Percentiles rank a stretch among this genome's conserved stretches.
Evolutionary conservation across 805 yeast species (phyloP).

Genomic region (Wickerhamomyces tratensis): DNA sequence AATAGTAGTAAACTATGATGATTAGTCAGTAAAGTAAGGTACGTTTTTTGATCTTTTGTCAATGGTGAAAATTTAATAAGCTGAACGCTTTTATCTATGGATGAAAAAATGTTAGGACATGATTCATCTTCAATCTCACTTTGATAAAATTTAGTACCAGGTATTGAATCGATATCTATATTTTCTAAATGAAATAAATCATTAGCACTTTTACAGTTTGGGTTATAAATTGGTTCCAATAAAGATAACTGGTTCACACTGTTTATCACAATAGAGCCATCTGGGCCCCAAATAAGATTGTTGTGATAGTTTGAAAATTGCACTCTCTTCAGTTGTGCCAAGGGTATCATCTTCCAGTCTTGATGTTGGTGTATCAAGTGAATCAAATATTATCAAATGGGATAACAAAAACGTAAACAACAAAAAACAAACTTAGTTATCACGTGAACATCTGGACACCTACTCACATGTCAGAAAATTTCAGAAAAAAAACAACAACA

Average conservation of each 20-base stretch:
- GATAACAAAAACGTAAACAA: too few relatives aligned
- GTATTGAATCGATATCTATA: constrained; percentile 7
- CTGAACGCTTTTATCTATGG: constrained; percentile 5
- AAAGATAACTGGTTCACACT: constrained; percentile 11
- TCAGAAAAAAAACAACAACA: too few relatives aligned
- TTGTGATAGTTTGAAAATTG: constrained; percentile 8
- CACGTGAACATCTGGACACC: too few relatives aligned
- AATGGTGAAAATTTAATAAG: constrained; percentile 15
- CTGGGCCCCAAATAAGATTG: constrained; percentile 13
- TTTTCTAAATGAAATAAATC: constrained; percentile 8
- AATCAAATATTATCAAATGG: too few relatives aligned
- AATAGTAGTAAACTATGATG: constrained; percentile 8
- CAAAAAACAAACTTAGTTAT: too few relatives aligned
- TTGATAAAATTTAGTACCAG: constrained; percentile 3
- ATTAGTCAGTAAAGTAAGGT: constrained; percentile 13
- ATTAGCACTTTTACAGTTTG: constrained; percentile 5
- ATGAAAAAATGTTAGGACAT: constrained; percentile 7
- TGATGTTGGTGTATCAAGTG: too few relatives aligned
- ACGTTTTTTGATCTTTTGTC: constrained; percentile 3
- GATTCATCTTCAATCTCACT: constrained; percentile 11
- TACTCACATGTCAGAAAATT: too few relatives aligned
- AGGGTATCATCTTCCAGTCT: neutral
- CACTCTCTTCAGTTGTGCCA: constrained; percentile 5
- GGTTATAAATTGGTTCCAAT: constrained; percentile 12
- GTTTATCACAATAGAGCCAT: constrained; percentile 17